A percentile compares a stretch with the other conserved stretches of the same genome.
These are phyloP conservation scores for Candida pseudoviswanathii DNA, from an alignment of 1,139 yeast species.

Conservation along the genomic window DNA sequence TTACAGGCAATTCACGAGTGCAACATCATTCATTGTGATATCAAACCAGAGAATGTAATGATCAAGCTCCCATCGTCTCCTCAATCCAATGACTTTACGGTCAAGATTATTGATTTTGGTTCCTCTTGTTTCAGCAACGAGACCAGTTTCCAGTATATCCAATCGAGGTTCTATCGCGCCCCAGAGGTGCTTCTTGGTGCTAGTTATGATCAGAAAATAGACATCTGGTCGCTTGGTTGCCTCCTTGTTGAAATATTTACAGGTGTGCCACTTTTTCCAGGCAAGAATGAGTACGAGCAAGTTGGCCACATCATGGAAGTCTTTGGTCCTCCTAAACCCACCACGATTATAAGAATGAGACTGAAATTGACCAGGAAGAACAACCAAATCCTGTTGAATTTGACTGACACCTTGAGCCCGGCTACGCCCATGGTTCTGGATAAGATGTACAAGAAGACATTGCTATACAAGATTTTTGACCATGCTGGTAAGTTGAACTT, in stretches of 20 bases:
- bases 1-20: constrained; percentile 58
- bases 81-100: constrained; percentile 24
- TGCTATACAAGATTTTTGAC: constrained; percentile 44
- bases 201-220: constrained; percentile 67
- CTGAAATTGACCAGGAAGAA: constrained; percentile 21
- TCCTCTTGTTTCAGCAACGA: constrained; percentile 55
- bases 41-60: constrained; percentile 73
- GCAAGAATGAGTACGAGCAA: constrained; percentile 69
- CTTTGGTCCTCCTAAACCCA: constrained; percentile 61
- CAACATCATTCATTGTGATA: constrained; percentile 75
- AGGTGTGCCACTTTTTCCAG: constrained; percentile 72
- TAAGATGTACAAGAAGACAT: constrained; percentile 31
- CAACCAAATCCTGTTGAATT: constrained; percentile 4
- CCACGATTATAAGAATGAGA: constrained; percentile 28
- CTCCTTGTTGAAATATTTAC: constrained; percentile 65
- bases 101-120: constrained; percentile 69
- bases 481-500: constrained; percentile 39
- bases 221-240: constrained; percentile 81
- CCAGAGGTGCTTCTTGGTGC: constrained; percentile 87
- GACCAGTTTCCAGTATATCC: constrained; percentile 58
- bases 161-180: constrained; percentile 66
- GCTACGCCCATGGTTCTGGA: constrained; percentile 19
- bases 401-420: background rate
- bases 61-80: constrained; percentile 33
- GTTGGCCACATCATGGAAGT: constrained; percentile 58